Base-by-base conservation (phyloP, 2,329 filamentous ascomycete species). In the Colletotrichum lentis region DNA sequence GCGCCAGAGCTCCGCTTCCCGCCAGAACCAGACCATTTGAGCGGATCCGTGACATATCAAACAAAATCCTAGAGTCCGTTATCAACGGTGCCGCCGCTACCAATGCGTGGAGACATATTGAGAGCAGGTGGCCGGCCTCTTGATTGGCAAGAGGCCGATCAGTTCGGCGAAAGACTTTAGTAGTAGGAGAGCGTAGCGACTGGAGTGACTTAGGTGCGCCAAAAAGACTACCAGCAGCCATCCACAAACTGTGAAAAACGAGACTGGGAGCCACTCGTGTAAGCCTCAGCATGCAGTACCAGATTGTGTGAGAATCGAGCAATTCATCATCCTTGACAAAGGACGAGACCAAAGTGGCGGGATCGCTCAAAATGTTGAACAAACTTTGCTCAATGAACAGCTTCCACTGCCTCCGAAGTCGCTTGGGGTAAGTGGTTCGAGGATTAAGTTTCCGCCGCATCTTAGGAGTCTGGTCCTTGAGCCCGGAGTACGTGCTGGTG, bases 171-270 rank as follows among this genome's bases (percentile, higher is more conserved):
- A 80, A 80, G 5, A 80, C 73, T 64, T 76, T 80, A 22, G 75
- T 74, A 3, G 76, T 78, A 0, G 80, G 76, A 20, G 80, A 80
- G 10, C 77, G 77, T 52, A 79, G 74, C 11, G 78, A 76, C 64
- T 81, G 81, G 0, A 85, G 72, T 6, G 78, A 71, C 63, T 80
- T 79, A 1, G 87, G 86, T 1, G 86, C 83, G n/a, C 81, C 78
- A 71, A 90, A 91, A 5, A 91, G 78, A 54, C 82, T 82, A 8
- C 82, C 84, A 1, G 88, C 81, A 6, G 86, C 86, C 70, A 86
- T 80, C 89, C 89, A 91, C 5, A 91, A 79, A 72, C 86, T 88
- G 73, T 90, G 85, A 59, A 90, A 85, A 2, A 90, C 86, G 22
- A 90, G 74, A 54, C 80, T 86, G 5, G 87, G 86, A 18, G 84